These are phyloP conservation scores for Yamadazyma taylorii DNA, from an alignment of 1,139 yeast genomes.

Conservation along the genomic window DNA sequence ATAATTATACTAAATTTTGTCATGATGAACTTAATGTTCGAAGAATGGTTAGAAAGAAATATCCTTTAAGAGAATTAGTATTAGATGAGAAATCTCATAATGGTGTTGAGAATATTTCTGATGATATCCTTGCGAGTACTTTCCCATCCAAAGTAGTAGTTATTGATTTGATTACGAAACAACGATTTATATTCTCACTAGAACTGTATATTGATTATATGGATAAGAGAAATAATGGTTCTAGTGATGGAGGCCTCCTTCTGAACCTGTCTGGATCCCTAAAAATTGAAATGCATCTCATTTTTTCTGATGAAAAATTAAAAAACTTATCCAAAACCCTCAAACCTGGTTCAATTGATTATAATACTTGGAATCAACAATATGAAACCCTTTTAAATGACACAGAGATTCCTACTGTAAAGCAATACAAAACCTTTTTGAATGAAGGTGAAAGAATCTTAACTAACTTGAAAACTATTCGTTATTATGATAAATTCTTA, in stretches of 20 bases:
- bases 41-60: conserved; percentile 27
- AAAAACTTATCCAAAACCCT: conserved; percentile 33
- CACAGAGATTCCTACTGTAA: conserved; percentile 48
- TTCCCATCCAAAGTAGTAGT: conserved; percentile 56
- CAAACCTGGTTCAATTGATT: conserved; percentile 41
- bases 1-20: conserved; percentile 28
- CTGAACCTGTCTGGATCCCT: conserved; percentile 14
- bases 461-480: conserved; percentile 29
- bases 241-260: conserved; percentile 10
- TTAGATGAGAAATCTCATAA: conserved; percentile 31
- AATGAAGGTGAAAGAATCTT: conserved; percentile 58
- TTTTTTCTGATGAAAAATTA: conserved; percentile 54
- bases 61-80: conserved; percentile 32
- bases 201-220: conserved; percentile 37
- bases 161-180: conserved; percentile 26
- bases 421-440: conserved; percentile 43
- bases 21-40: conserved; percentile 45
- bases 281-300: conserved; percentile 45
- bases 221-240: conserved; percentile 16
- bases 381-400: conserved; percentile 39
- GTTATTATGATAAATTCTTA: conserved; percentile 11
- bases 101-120: conserved; percentile 46
- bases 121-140: conserved; percentile 47
- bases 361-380: conserved; percentile 51
- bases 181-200: conserved; percentile 43